Base-by-base conservation (phyloP, 768 basidiomycete species). In the Pleurotus tuoliensis region DNA sequence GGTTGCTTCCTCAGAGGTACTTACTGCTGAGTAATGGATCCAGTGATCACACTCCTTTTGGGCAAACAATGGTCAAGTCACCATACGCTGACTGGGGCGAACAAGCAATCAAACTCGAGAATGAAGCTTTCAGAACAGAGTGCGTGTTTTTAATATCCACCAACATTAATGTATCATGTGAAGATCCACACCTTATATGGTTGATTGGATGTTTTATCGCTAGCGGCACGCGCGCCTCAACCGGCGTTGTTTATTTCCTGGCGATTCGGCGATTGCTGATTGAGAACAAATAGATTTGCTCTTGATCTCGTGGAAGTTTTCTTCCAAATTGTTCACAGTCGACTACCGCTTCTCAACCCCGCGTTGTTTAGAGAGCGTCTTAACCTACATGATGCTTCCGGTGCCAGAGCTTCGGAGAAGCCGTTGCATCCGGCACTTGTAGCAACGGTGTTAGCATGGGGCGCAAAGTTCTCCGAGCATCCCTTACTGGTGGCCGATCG, bases 221-320 rank as follows among this genome's bases (percentile, higher is more conserved):
- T 41, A 12, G 37, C 41, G 11, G 30, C 30, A 34, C 49, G 49
- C 30, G 16, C 15, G n/a, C 9, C 30, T 34, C 30, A 34, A 34
- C 30, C 9, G 30, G 30, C 30, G 30, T 34, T 34, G 30, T 34
- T 34, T 34, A 34, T 34, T 34, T 34, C 30, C 30, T 34, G 30
- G 30, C 9, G 11, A 34, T 11, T 34, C 11, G 30, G 30, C 30
- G 30, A 34, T 11, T 34, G 30, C 30, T 34, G 30, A 34, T 8
- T 34, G 9, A 34, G 30, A 34, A 34, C 30, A 34, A 34, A 56
- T 66, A 97, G 94, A 71, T 91, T 98, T 65, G 89, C 93, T 2
- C 83, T 89, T 52, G 94, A 98, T 73, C 86, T 97, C 53, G 86
- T 96, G 65, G 93, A 97, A 72, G 92, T 95, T 45, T 98, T 88